Percentiles rank a stretch among this genome's conserved stretches.
Evolutionary conservation across 129 eudicot species (phyloP).

Genomic region (Artemisia argyi): DNA sequence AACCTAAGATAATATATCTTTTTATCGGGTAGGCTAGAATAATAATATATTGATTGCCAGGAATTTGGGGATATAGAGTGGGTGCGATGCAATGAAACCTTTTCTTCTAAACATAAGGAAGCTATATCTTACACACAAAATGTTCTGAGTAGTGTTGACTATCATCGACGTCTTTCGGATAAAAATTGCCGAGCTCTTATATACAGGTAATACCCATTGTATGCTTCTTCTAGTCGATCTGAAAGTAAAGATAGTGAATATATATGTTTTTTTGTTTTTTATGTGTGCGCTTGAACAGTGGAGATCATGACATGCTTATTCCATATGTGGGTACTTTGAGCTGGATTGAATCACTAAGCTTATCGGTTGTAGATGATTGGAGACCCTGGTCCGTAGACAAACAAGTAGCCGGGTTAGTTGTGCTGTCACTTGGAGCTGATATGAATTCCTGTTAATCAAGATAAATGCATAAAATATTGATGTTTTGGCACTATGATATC

Average conservation of each 20-base stretch:
- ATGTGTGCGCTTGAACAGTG: constrained; percentile 18
- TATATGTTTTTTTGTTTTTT: too few relatives aligned
- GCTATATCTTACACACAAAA: constrained; percentile 4
- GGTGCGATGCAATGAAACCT: constrained; percentile 24
- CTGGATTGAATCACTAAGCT: constrained; percentile 10
- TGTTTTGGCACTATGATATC: background rate
- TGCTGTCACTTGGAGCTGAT: too few relatives aligned
- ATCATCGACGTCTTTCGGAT: constrained; percentile 19
- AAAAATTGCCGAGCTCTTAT: constrained; percentile 23
- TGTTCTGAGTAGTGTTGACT: constrained; percentile 16
- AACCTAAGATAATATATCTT: too few relatives aligned
- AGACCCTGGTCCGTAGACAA: constrained; percentile 14
- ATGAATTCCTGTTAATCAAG: background rate
- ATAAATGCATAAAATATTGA: background rate
- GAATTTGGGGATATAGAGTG: constrained; percentile 20
- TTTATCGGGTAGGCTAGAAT: too few relatives aligned
- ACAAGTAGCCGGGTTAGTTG: constrained; percentile 36
- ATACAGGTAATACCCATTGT: constrained; percentile 15
- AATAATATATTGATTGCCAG: constrained; percentile 15
- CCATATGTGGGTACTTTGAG: constrained; percentile 27
- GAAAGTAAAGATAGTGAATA: too few relatives aligned
- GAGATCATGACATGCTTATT: constrained; percentile 38
- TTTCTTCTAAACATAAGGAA: background rate
- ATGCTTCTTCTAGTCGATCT: background rate
- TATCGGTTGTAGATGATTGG: constrained; percentile 4